Conservation (phyloP, 176 grass and related monocot species). For the sorghum (Sorghum bicolor) region Sorghum_bicolor_NCBIv3 NC_012871.2:70575001-70575500, state of each 20-base stretch:
- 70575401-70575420: slow-evolving; percentile 75
- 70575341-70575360: slow-evolving; percentile 99
- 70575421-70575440: slow-evolving; percentile 84
- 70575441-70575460: slow-evolving; percentile 57
- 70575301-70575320: slow-evolving; percentile 93
- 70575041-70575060: slow-evolving; percentile 93
- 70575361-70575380: slow-evolving; percentile 48
- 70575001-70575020: slow-evolving; percentile 88
- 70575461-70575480: neutral
- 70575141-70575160: slow-evolving; percentile 92
- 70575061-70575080: slow-evolving; percentile 94
- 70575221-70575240: slow-evolving; percentile 87
- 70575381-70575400: slow-evolving; percentile 66
- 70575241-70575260: slow-evolving; percentile 81
- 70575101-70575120: slow-evolving; percentile 91
- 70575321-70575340: slow-evolving; percentile 93
- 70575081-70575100: slow-evolving; percentile 95
- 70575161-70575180: slow-evolving; percentile 77
- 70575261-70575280: slow-evolving; percentile 63
- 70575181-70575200: slow-evolving; percentile 63
- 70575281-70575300: slow-evolving; percentile 83
- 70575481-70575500: neutral
- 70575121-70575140: slow-evolving; percentile 93
- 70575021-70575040: slow-evolving; percentile 85
- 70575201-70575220: slow-evolving; percentile 81